phyloP scores from a whole-genome alignment of 2,329 filamentous ascomycete species.

The Colletotrichum sojae region DNA sequence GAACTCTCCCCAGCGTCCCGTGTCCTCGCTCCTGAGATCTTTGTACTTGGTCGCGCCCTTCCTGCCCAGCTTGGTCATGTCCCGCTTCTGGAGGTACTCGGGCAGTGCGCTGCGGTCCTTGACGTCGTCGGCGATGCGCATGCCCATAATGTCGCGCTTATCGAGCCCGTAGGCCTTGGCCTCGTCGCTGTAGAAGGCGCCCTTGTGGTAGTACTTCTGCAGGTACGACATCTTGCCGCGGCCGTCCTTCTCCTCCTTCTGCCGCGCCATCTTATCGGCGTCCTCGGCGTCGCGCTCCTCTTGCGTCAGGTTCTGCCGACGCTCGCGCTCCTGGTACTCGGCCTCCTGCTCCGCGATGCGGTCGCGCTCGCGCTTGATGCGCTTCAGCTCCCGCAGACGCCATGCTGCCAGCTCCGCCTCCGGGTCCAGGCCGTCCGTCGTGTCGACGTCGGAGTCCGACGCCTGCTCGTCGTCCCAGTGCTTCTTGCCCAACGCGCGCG shows the following conservation, averaged over 20 bases:
- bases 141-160: constrained; percentile 88
- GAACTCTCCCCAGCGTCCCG: constrained; percentile 84
- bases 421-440: constrained; percentile 88
- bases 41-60: constrained; percentile 93
- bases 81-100: constrained; percentile 91
- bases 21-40: constrained; percentile 91
- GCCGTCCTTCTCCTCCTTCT: constrained; percentile 83
- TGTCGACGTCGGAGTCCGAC: constrained; percentile 81
- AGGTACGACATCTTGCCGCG: constrained; percentile 89
- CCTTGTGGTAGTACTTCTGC: constrained; percentile 98
- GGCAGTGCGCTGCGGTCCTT: constrained; percentile 86
- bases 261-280: constrained; percentile 79
- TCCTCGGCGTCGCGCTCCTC: constrained; percentile 92
- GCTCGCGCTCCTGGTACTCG: constrained; percentile 90
- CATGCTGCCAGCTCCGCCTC: constrained; percentile 92
- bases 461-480: constrained; percentile 85
- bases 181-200: constrained; percentile 93
- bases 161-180: constrained; percentile 81
- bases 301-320: constrained; percentile 86
- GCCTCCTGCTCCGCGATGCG: constrained; percentile 87
- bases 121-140: constrained; percentile 85
- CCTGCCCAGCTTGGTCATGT: constrained; percentile 93
- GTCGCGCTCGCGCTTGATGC: constrained; percentile 88
- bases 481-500: constrained; percentile 81
- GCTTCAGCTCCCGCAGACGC: constrained; percentile 91